Conservation (phyloP, 305 asterid species). For the Fraxinus greggii region DNA sequence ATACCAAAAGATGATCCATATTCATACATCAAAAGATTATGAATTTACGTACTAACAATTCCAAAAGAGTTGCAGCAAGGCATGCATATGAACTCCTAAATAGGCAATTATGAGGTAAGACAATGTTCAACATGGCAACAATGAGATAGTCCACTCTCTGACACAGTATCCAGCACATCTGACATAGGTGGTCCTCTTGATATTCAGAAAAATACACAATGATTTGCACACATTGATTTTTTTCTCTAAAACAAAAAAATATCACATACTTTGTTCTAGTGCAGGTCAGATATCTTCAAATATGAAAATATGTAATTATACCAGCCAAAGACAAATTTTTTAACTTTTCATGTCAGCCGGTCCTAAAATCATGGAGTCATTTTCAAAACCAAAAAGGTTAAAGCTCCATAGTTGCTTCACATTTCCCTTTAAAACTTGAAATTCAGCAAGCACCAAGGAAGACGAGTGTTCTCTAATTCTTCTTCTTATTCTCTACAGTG, state of each 20-base stretch:
- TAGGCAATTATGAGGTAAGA: not conserved
- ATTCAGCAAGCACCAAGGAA: not conserved
- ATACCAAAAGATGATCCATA: too few relatives aligned
- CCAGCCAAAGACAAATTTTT: conserved; percentile 8
- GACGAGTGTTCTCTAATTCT: not conserved
- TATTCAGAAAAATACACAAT: not conserved
- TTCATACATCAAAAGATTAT: not conserved
- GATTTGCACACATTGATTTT: not conserved
- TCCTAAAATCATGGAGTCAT: conserved; percentile 2
- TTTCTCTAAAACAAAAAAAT: not conserved
- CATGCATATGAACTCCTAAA: not conserved
- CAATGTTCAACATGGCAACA: not conserved
- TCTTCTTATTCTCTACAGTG: not conserved
- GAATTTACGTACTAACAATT: not conserved
- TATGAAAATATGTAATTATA: not conserved
- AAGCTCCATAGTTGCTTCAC: not conserved
- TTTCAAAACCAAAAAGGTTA: not conserved
- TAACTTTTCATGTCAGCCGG: not conserved
- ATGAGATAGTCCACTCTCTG: not conserved
- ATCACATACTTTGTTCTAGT: not conserved
- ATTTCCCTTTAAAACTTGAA: not conserved
- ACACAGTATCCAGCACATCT: not conserved
- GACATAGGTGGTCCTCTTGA: not conserved
- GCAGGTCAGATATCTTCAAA: conserved; percentile 4
- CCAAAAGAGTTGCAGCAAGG: not conserved